Base-by-base conservation (phyloP, 139 green algal genomes). In the Picochlorum sp. region DNA sequence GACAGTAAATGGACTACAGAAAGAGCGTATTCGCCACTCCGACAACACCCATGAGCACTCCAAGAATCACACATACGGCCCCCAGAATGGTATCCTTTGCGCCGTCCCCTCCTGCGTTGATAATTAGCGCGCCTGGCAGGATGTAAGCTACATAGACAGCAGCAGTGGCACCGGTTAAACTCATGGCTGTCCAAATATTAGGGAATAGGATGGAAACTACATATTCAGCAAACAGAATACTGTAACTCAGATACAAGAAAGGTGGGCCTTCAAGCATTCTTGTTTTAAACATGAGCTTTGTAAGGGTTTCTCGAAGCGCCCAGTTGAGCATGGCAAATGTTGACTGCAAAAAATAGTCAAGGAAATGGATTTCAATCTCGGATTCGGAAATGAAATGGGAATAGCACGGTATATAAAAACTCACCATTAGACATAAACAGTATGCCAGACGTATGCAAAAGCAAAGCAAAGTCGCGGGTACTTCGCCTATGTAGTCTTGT, bases 241-340 rank as follows among this genome's bases (percentile, higher is more conserved):
- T 28, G 33, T 61, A 72, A 22, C 33, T 57, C 16, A 61, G 10
- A 5, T 3, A 33, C 29, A 40, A 63, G 32, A 73, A 73, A 7
- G 33, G 58, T 20, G 35, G 5, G 12, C 59, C 59, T 6, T 50
- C 31, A 30, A 62, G 57, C 51, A 59, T 54, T 26, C 47, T 7
- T 5, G 24, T 37, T 32, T 25, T 37, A 20, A 73, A 64, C 22
- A 64, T 20, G 10, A 56, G 30, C 32, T 64, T 61, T 37, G 66
- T 58, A 22, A 73, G 33, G 14, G 66, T 73, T 52, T 73, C 59
- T 9, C 66, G 37, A 49, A 73, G 57, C 4, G 66, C 50, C 66
- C 66, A 73, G 50, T 73, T 73, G 4, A 73, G 66, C 59, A 73
- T 64, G 16, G 66, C 66, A 49, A 73, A 73, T 5, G 66, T 73